These are phyloP conservation scores for Raphanus hybrid DNA, from an alignment of 441 rosid species.

Conservation along the genomic window DNA sequence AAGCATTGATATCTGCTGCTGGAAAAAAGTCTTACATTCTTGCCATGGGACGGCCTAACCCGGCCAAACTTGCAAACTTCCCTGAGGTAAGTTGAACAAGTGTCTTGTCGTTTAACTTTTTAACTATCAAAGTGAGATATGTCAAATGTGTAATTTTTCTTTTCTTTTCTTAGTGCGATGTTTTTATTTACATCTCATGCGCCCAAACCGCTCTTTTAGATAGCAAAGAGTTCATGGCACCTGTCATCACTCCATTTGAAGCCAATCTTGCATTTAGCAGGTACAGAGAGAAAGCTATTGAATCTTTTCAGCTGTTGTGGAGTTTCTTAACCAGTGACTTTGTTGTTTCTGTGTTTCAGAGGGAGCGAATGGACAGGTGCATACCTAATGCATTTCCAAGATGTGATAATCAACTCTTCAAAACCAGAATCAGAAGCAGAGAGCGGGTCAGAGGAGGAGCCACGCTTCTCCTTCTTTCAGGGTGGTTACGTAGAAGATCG, in stretches of 20 bases:
- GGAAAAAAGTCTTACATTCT: slow-evolving; percentile 88
- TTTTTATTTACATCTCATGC: slow-evolving; percentile 84
- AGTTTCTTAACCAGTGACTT: slow-evolving; percentile 12
- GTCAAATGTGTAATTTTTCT: not conserved
- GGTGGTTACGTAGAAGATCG: slow-evolving; percentile 85
- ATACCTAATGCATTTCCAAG: slow-evolving; percentile 76
- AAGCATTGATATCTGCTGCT: slow-evolving; percentile 66
- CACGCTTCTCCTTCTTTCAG: slow-evolving; percentile 80
- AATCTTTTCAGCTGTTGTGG: not conserved
- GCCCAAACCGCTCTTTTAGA: slow-evolving; percentile 92
- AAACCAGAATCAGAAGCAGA: slow-evolving; percentile 40
- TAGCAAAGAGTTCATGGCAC: slow-evolving; percentile 90
- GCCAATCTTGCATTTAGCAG: slow-evolving; percentile 89
- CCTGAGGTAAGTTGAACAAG: slow-evolving; percentile 64
- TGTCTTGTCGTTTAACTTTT: not conserved
- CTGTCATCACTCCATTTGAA: slow-evolving; percentile 92
- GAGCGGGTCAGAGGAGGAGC: slow-evolving; percentile 66
- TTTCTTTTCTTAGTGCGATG: slow-evolving; percentile 64
- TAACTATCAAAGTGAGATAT: slow-evolving; percentile 21
- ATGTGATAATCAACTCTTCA: slow-evolving; percentile 62
- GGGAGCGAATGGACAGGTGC: slow-evolving; percentile 92
- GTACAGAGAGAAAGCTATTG: slow-evolving; percentile 39
- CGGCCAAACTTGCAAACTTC: slow-evolving; percentile 96
- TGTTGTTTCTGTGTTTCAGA: slow-evolving; percentile 47
- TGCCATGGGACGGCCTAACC: slow-evolving; percentile 94